Evolutionary conservation across 1,284 basidiomycete genomes (phyloP).

Genomic region (Schizophyllum amplum): DNA sequence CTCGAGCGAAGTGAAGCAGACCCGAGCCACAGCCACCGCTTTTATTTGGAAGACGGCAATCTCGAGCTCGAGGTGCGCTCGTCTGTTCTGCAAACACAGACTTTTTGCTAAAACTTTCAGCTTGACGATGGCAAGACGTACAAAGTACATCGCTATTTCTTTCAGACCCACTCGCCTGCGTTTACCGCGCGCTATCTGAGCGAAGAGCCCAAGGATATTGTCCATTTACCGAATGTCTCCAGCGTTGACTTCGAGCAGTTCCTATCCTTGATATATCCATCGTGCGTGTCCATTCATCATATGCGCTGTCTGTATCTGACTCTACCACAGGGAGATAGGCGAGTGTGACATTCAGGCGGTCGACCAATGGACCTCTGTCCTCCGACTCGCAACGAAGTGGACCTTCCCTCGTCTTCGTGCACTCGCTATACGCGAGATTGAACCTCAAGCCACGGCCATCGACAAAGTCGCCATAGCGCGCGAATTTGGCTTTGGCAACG

Average conservation of each 20-base stretch:
- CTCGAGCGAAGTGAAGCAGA: not conserved
- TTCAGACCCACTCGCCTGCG: not conserved
- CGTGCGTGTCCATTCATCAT: not conserved
- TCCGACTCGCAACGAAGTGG: not conserved
- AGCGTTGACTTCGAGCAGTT: not conserved
- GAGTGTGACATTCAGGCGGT: not conserved
- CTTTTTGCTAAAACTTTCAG: constrained; percentile 17
- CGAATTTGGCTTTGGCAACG: not conserved
- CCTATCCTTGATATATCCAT: not conserved
- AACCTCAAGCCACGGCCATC: not conserved
- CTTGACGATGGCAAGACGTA: not conserved
- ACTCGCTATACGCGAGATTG: not conserved
- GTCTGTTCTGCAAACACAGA: too few species aligned
- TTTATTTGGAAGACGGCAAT: not conserved
- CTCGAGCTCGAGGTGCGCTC: not conserved
- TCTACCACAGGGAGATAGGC: not conserved
- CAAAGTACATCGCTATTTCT: not conserved
- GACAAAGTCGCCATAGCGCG: not conserved
- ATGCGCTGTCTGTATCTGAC: not conserved
- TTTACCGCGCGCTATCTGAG: not conserved
- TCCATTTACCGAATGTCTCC: not conserved
- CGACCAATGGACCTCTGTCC: not conserved
- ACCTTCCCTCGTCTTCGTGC: not conserved
- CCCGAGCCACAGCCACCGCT: not conserved
- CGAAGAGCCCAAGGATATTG: not conserved